Conservation (phyloP, 2,329 filamentous ascomycete genomes). For the Verticillium isaacii region DNA sequence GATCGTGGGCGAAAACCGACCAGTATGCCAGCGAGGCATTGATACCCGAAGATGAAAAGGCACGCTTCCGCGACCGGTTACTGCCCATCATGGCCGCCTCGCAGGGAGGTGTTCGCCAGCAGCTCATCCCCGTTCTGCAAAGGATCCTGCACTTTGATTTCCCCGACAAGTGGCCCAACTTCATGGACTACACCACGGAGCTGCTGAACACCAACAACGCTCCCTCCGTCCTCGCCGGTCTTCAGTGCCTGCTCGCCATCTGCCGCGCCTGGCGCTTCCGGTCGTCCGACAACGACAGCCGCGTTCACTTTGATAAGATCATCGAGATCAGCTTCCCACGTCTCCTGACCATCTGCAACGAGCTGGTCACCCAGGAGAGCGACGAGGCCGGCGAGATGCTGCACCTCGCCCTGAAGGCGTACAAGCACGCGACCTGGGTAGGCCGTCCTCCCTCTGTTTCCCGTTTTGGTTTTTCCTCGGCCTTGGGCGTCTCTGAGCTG, state of each 20-base stretch:
- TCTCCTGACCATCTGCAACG: constrained; percentile 79
- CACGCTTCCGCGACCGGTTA: constrained; percentile 78
- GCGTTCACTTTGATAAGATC: constrained; percentile 89
- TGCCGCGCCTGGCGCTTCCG: constrained; percentile 97
- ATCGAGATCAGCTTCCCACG: constrained; percentile 87
- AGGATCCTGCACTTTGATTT: constrained; percentile 97
- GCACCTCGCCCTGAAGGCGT: constrained; percentile 89
- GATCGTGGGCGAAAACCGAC: constrained; percentile 79
- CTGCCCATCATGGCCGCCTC: constrained; percentile 84
- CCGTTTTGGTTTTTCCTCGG: not conserved
- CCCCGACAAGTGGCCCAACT: constrained; percentile 87
- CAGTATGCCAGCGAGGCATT: constrained; percentile 67
- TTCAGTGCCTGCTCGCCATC: constrained; percentile 91
- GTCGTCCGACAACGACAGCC: constrained; percentile 66
- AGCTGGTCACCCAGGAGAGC: constrained; percentile 84
- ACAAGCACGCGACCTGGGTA: constrained; percentile 97
- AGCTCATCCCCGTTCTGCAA: constrained; percentile 90
- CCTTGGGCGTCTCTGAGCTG: constrained; percentile 5
- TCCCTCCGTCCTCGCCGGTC: constrained; percentile 81
- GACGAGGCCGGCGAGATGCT: constrained; percentile 96
- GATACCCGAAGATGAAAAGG: constrained; percentile 87
- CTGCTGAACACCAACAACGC: constrained; percentile 84
- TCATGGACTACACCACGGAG: constrained; percentile 87
- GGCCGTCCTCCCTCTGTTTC: constrained; percentile 1
- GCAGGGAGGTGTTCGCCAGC: constrained; percentile 76